Conservation (phyloP, 1,284 basidiomycete species). For the Ustilago loliicola region DNA sequence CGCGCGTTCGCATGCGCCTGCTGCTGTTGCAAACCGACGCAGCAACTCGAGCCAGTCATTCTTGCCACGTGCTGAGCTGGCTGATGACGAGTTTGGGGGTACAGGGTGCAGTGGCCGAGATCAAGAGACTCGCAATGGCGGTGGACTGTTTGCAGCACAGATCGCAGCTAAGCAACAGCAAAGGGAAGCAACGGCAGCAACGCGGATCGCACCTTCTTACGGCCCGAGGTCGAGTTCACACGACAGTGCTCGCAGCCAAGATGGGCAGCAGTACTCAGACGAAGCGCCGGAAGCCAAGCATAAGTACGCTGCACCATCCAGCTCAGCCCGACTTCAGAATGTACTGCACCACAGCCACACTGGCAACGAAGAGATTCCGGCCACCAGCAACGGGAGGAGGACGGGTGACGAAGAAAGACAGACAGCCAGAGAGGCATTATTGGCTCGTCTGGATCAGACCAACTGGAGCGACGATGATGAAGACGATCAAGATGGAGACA, state of each 20-base stretch:
- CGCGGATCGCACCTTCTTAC: not conserved
- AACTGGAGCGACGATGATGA: conserved; percentile 57
- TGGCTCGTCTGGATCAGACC: conserved; percentile 49
- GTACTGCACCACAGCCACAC: conserved; percentile 4
- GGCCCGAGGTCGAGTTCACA: not conserved
- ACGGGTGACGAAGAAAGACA: conserved; percentile 7
- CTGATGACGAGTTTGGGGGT: conserved; percentile 20
- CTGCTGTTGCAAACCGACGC: conserved; percentile 1
- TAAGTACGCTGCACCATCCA: conserved; percentile 13
- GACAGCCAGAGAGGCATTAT: conserved; percentile 32
- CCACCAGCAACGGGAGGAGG: not conserved
- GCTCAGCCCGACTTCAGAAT: conserved; percentile 22
- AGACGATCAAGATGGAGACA: conserved; percentile 19
- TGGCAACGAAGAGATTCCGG: not conserved
- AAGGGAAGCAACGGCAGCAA: not conserved
- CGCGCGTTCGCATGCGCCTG: not conserved
- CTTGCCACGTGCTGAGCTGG: conserved; percentile 15
- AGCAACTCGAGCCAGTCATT: not conserved
- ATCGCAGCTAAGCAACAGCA: conserved; percentile 28
- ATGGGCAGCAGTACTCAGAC: not conserved
- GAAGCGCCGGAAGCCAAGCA: conserved; percentile 1
- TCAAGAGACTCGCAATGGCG: conserved; percentile 20
- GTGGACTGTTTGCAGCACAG: conserved; percentile 39
- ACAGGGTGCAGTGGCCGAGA: conserved; percentile 16
- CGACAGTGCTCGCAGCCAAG: not conserved